phyloP scores from a whole-genome alignment of 257 asterid genomes.

The Verbena officinalis region DNA sequence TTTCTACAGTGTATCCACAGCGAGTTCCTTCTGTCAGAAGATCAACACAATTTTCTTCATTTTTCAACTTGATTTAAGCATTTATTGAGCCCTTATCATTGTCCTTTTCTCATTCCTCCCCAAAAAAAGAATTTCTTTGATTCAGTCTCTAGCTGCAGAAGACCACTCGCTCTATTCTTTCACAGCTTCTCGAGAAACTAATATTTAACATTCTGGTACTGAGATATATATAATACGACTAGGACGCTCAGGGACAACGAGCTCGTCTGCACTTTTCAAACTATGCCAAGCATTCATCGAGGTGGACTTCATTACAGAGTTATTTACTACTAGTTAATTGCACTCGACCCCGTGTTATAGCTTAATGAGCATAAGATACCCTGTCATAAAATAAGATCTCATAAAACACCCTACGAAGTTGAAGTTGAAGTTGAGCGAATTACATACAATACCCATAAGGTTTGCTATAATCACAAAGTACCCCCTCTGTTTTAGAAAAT shows the following conservation, averaged over 20 bases:
- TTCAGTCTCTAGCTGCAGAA: conserved; percentile 82
- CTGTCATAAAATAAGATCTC: too few relatives aligned
- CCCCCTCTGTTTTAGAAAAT: too few relatives aligned
- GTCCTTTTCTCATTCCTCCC: conserved; percentile 5
- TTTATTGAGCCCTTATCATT: conserved; percentile 24
- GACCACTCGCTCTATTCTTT: conserved; percentile 79
- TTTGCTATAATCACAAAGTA: too few relatives aligned
- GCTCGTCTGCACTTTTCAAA: conserved; percentile 69
- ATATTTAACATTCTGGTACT: conserved; percentile 77
- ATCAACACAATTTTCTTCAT: conserved; percentile 14
- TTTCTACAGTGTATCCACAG: conserved; percentile 79
- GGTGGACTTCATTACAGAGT: conserved; percentile 39
- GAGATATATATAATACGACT: conserved; percentile 60
- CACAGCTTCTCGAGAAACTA: conserved; percentile 81
- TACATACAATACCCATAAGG: too few relatives aligned
- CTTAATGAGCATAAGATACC: too few relatives aligned
- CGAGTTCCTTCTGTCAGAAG: conserved; percentile 42
- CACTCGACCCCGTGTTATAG: too few relatives aligned
- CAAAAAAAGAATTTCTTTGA: conserved; percentile 65
- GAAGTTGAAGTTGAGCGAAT: too few relatives aligned
- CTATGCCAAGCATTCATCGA: conserved; percentile 74
- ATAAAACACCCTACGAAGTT: too few relatives aligned
- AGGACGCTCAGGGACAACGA: conserved; percentile 75
- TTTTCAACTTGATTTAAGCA: conserved; percentile 21
- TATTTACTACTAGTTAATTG: not conserved